Conservation (phyloP, 2,329 filamentous ascomycete species). For the Neophaeococcomyces aloes region DNA sequence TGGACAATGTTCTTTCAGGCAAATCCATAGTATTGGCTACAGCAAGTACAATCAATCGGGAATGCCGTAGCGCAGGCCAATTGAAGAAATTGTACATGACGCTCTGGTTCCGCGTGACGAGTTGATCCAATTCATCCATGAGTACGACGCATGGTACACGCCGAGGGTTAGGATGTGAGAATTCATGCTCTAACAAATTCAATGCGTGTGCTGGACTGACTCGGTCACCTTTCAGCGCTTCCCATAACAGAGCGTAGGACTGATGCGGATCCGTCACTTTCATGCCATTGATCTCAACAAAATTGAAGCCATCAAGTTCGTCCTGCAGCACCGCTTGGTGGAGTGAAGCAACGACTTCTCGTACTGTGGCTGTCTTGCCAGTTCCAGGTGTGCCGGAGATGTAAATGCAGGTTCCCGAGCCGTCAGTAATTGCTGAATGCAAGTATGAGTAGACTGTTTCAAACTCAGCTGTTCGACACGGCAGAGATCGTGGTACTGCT, state of each 20-base stretch:
- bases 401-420: constrained; percentile 92
- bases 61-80: constrained; percentile 87
- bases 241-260: constrained; percentile 89
- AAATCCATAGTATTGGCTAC: constrained; percentile 99
- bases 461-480: constrained; percentile 88
- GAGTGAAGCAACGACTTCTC: constrained; percentile 81
- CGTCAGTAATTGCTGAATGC: constrained; percentile 86
- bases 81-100: constrained; percentile 99
- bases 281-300: constrained; percentile 99
- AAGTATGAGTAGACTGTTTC: constrained; percentile 85
- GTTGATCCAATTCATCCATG: constrained; percentile 96
- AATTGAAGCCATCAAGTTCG: constrained; percentile 95
- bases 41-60: constrained; percentile 85
- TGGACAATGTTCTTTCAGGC: constrained; percentile 87
- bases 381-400: constrained; percentile 98
- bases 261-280: constrained; percentile 98
- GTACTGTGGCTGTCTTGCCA: constrained; percentile 92
- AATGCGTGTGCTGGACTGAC: constrained; percentile 87
- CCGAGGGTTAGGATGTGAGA: constrained; percentile 76
- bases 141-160: constrained; percentile 90
- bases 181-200: constrained; percentile 82
- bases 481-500: constrained; percentile 76
- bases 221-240: constrained; percentile 84
- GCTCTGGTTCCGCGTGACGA: constrained; percentile 96
- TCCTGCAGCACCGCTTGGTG: constrained; percentile 80